A percentile compares a stretch with the other conserved stretches of the same genome.
These are phyloP conservation scores for Spiromastix sp. DNA, from an alignment of 2,329 filamentous ascomycete genomes.

Conservation along the genomic window DNA sequence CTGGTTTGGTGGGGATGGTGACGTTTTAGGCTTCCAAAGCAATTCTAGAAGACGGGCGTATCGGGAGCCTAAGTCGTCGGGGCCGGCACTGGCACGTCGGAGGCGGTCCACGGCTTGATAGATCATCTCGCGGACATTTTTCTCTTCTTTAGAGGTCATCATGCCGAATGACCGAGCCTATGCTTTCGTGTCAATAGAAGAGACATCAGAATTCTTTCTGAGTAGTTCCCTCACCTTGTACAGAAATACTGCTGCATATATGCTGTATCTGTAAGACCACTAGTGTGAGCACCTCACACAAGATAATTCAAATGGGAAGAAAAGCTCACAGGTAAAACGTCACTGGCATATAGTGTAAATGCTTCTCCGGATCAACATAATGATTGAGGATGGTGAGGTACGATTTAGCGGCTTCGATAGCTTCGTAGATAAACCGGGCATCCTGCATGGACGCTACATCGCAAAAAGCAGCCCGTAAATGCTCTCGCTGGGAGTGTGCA, in stretches of 20 bases:
- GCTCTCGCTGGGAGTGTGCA: conserved; percentile 26
- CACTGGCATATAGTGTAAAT: conserved; percentile 54
- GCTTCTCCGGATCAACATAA: conserved; percentile 47
- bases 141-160: conserved; percentile 44
- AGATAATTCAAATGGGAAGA: background rate
- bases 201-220: too few relatives aligned
- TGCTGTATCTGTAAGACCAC: conserved; percentile 31
- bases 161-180: conserved; percentile 50
- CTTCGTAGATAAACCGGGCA: conserved; percentile 57
- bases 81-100: conserved; percentile 46
- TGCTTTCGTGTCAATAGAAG: too few relatives aligned
- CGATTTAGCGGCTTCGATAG: conserved; percentile 53
- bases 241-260: conserved; percentile 55
- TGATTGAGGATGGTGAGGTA: conserved; percentile 51
- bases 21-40: conserved; percentile 43
- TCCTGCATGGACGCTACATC: conserved; percentile 52
- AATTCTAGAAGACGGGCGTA: conserved; percentile 52
- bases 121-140: conserved; percentile 48
- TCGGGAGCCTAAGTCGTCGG: conserved; percentile 50
- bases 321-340: conserved; percentile 50
- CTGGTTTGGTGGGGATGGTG: conserved; percentile 14
- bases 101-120: conserved; percentile 49
- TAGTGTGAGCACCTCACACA: conserved; percentile 10
- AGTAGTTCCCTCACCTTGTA: conserved; percentile 52
- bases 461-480: conserved; percentile 36